Conservation (phyloP, 495 filamentous ascomycete genomes). For the Entonaema liquescens region DNA sequence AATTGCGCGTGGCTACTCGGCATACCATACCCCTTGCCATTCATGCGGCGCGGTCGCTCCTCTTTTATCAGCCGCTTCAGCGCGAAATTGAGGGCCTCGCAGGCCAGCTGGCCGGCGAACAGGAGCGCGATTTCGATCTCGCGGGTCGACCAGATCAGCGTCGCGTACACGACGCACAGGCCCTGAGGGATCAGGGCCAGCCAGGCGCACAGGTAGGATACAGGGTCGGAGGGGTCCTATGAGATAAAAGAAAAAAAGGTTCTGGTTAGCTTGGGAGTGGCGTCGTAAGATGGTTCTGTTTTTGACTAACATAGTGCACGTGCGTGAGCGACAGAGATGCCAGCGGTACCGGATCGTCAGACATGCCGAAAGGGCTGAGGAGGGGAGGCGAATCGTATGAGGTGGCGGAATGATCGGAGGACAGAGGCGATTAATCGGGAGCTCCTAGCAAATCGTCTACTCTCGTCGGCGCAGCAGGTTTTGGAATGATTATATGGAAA, state of each 20-base stretch:
- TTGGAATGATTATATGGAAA: not conserved
- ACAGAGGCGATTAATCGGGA: not conserved
- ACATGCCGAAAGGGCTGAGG: constrained; percentile 51
- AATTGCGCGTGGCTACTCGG: constrained; percentile 98
- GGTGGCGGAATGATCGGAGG: not conserved
- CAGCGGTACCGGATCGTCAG: constrained; percentile 69
- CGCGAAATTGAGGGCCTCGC: constrained; percentile 91
- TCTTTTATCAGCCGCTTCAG: constrained; percentile 93
- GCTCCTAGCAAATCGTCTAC: constrained; percentile 18
- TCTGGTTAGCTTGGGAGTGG: constrained; percentile 12
- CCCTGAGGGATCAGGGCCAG: constrained; percentile 92
- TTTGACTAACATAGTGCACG: constrained; percentile 81
- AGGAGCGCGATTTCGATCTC: constrained; percentile 91
- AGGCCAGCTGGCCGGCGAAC: constrained; percentile 90
- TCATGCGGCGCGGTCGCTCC: constrained; percentile 80
- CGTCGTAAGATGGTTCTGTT: not conserved
- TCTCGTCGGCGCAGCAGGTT: not conserved
- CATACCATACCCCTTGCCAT: constrained; percentile 98
- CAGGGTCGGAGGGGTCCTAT: constrained; percentile 86
- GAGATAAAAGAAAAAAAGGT: not conserved
- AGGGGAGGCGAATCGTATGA: not conserved
- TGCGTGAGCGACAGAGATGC: constrained; percentile 94
- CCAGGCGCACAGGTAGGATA: constrained; percentile 90
- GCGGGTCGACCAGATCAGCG: constrained; percentile 86
- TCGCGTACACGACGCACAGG: constrained; percentile 87